Percentiles rank a stretch among this genome's conserved stretches.
Evolutionary conservation across 2,329 filamentous ascomycete genomes (phyloP).

Genomic region (Acephala macrosclerotiorum): DNA sequence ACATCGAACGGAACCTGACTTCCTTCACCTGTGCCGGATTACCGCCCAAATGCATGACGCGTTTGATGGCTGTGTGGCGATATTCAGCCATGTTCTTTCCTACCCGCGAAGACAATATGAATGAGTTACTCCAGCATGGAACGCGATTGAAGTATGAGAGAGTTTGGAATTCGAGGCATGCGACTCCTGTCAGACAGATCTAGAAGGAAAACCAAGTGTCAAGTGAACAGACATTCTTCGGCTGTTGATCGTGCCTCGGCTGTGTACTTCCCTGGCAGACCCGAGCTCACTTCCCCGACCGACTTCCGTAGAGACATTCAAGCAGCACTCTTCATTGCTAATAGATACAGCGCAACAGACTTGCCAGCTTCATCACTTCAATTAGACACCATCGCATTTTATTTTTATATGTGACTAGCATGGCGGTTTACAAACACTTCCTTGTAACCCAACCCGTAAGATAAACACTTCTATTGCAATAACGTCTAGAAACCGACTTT

Average conservation of each 20-base stretch:
- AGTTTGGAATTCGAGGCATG: background rate
- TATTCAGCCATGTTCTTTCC: background rate
- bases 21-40: background rate
- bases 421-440: background rate
- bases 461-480: conserved; percentile 47
- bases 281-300: too few species aligned
- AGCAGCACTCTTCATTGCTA: too few species aligned
- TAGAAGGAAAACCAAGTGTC: background rate
- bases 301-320: too few species aligned
- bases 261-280: too few species aligned
- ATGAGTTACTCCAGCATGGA: background rate
- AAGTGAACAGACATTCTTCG: background rate
- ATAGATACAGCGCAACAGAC: too few species aligned
- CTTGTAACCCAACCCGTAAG: conserved; percentile 13
- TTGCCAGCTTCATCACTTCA: background rate
- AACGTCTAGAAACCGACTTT: too few species aligned
- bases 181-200: background rate
- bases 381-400: background rate
- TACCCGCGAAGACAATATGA: background rate
- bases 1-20: background rate
- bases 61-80: background rate
- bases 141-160: background rate
- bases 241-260: conserved; percentile 7
- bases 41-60: background rate
- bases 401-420: too few species aligned